phyloP scores from a whole-genome alignment of 2,329 filamentous ascomycete species.

The Chaetomium strumarium region DNA sequence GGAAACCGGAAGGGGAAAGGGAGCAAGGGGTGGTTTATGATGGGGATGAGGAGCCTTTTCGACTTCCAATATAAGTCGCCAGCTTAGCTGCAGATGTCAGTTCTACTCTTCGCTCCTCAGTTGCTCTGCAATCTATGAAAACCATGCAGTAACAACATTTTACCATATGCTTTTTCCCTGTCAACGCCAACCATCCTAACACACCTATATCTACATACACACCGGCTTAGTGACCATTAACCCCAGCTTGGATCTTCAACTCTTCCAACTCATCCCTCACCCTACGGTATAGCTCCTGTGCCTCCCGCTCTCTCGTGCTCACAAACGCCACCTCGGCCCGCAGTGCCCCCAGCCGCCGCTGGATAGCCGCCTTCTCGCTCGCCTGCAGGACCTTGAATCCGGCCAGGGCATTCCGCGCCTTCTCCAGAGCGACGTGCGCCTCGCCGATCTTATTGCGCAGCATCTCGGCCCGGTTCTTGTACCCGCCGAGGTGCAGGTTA shows the following conservation, averaged over 20 bases:
- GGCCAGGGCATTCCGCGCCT: conserved; percentile 65
- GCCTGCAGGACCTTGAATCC: conserved; percentile 70
- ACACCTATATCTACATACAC: too few relatives aligned
- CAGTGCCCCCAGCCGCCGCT: conserved; percentile 64
- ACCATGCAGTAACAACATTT: too few relatives aligned
- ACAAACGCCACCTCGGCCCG: conserved; percentile 81
- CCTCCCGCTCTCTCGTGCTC: conserved; percentile 76
- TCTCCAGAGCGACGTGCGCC: conserved; percentile 66
- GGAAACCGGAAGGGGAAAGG: too few relatives aligned
- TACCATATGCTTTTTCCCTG: too few relatives aligned
- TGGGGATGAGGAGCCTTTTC: too few relatives aligned
- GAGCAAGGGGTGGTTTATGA: too few relatives aligned
- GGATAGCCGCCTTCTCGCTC: conserved; percentile 72
- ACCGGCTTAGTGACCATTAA: not conserved
- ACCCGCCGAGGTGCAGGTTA: conserved; percentile 79
- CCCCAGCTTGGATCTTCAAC: conserved; percentile 36
- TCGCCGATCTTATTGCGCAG: conserved; percentile 74
- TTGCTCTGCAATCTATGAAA: too few relatives aligned
- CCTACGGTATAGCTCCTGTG: conserved; percentile 76
- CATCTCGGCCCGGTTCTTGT: conserved; percentile 77
- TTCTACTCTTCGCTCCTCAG: too few relatives aligned
- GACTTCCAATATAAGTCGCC: too few relatives aligned
- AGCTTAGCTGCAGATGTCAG: too few relatives aligned
- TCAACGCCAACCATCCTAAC: too few relatives aligned
- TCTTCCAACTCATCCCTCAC: conserved; percentile 71